Base-by-base conservation (phyloP, 2,329 filamentous ascomycete genomes). In the Calonectria multiphialidica region DNA sequence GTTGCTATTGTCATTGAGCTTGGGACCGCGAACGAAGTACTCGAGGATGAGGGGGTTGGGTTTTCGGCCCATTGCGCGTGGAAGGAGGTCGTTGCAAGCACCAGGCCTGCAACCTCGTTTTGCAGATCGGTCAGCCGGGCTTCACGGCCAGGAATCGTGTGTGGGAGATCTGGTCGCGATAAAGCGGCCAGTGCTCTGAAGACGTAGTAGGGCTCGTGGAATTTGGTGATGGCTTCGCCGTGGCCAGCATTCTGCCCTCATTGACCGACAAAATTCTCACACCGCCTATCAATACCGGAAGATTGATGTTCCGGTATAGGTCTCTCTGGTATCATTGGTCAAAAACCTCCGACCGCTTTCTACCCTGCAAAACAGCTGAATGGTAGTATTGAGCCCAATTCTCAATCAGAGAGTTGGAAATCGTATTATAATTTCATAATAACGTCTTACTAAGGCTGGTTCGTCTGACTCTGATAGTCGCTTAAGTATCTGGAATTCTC, bases 1-100 rank as follows among this genome's bases (percentile, higher is more conserved):
- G 83, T 98, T 98, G 86, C 94, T 97, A 75, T 94, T 93, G 85
- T 98, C 95, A 81, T 93, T 92, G 79, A 98, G 90, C 85, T 98
- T 98, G 45, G 91, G 90, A 12, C 96, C 96, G 77, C 95, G 91
- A 82, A 94, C 91, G 83, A 98, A 98, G 87, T 95, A 97, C 84
- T 96, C 92, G 83, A 94, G 89, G 82, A 98, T 96, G 78, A 98
- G 88, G 79, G 92, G 91, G 84, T 97, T 96, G 76, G 94, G 95
- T 85, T 93, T 93, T 81, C 95, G 91, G 82, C 95, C 95, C 95
- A 96, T 96, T 78, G 81, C 86, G 82, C 73, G 75, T 47, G 71
- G 66, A 64, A 61, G 71, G 66, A 65, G 55, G 72, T 72, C 66
- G 75, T 72, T 77, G 76, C 76, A 76, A 77, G 78, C 79, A 70